Percentiles rank a stretch among this genome's conserved stretches.
phyloP scores from a whole-genome alignment of 1,139 yeast species.

The Suhomyces maxii region DNA sequence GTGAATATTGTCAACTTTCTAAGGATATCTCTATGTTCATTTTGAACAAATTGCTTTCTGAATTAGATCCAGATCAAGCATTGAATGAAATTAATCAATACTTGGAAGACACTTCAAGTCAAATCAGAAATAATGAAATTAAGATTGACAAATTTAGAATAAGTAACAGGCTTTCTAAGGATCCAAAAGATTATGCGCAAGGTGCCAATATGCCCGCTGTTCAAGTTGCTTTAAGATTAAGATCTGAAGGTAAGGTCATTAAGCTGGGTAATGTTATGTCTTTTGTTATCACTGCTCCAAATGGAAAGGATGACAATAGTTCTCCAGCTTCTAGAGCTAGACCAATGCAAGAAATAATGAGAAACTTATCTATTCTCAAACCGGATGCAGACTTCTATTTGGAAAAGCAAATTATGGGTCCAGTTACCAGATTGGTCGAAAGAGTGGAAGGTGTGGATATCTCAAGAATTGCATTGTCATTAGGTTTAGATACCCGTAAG shows the following conservation, averaged over 20 bases:
- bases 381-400: slow-evolving; percentile 82
- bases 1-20: slow-evolving; percentile 92
- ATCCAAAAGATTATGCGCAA: slow-evolving; percentile 70
- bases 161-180: slow-evolving; percentile 74
- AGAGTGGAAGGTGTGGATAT: slow-evolving; percentile 86
- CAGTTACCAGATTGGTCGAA: slow-evolving; percentile 84
- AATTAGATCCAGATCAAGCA: slow-evolving; percentile 76
- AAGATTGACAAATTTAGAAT: slow-evolving; percentile 67
- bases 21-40: slow-evolving; percentile 83
- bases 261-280: slow-evolving; percentile 91
- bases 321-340: slow-evolving; percentile 75
- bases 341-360: slow-evolving; percentile 69
- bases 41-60: slow-evolving; percentile 68
- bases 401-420: slow-evolving; percentile 87
- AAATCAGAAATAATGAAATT: slow-evolving; percentile 62
- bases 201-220: slow-evolving; percentile 91
- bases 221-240: slow-evolving; percentile 82
- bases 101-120: slow-evolving; percentile 58
- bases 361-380: slow-evolving; percentile 47
- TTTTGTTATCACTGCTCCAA: slow-evolving; percentile 64
- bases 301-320: slow-evolving; percentile 36
- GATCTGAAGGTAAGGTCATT: slow-evolving; percentile 78
- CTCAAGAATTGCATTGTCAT: slow-evolving; percentile 69
- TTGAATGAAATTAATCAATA: slow-evolving; percentile 71
- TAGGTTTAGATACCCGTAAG: slow-evolving; percentile 75